Evolutionary conservation across 208 protist genomes (phyloP).

Genomic region (Wallacemonas collosoma): DNA sequence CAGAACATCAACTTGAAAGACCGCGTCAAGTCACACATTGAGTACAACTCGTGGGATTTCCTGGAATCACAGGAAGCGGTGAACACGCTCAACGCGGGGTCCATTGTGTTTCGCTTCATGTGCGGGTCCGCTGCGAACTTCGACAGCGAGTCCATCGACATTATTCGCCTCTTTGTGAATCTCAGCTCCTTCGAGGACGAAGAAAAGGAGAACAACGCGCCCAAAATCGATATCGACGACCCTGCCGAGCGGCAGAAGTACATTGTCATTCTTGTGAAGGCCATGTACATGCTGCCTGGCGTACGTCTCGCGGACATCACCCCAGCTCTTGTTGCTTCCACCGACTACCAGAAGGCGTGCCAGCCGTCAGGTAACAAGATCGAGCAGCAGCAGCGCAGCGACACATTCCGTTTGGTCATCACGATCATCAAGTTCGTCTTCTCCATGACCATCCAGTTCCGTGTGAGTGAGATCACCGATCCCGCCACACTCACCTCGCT

Average conservation of each 20-base stretch:
- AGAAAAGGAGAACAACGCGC: slow-evolving; percentile 77
- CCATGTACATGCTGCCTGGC: slow-evolving; percentile 89
- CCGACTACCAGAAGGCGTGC: slow-evolving; percentile 84
- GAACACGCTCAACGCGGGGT: slow-evolving; percentile 61
- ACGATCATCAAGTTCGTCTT: slow-evolving; percentile 84
- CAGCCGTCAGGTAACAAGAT: slow-evolving; percentile 76
- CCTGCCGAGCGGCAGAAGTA: slow-evolving; percentile 56
- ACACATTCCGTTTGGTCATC: slow-evolving; percentile 81
- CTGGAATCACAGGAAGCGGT: slow-evolving; percentile 39
- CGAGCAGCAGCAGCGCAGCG: slow-evolving; percentile 43
- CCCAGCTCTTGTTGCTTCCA: slow-evolving; percentile 59
- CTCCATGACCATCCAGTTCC: slow-evolving; percentile 87
- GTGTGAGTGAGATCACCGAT: slow-evolving; percentile 81
- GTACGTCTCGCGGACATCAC: slow-evolving; percentile 55
- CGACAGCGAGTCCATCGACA: slow-evolving; percentile 44
- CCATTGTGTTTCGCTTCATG: slow-evolving; percentile 82
- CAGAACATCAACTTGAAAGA: slow-evolving; percentile 45
- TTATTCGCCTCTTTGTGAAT: slow-evolving; percentile 80
- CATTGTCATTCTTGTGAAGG: slow-evolving; percentile 81
- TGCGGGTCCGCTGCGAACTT: slow-evolving; percentile 42
- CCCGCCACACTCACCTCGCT: slow-evolving; percentile 47
- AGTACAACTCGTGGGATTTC: slow-evolving; percentile 79
- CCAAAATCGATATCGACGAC: slow-evolving; percentile 68
- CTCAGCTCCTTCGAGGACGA: slow-evolving; percentile 71
- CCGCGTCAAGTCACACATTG: slow-evolving; percentile 39